Base-by-base conservation (phyloP, 225 moss, liverwort and hornwort genomes). In the Pleurozium schreberi region DNA sequence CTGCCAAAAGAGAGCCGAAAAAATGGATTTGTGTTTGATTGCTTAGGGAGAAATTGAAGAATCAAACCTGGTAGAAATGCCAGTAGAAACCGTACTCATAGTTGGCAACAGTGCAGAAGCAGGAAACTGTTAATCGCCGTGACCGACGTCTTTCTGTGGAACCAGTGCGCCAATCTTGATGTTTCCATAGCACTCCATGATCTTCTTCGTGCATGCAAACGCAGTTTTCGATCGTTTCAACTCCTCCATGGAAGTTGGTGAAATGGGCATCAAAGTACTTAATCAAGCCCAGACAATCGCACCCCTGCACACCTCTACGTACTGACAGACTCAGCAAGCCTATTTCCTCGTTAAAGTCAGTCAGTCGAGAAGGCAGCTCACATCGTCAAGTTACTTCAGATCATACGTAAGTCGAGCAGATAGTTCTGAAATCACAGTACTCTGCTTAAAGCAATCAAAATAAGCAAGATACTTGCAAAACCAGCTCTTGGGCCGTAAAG, bases 151-250 rank as follows among this genome's bases (percentile, higher is more conserved):
- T 93, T 94, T 97, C 96, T 68, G 95, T 95, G 70, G 94, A 91
- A 40, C 97, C 97, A 77, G 96, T 95, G 71, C 96, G 93, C 97
- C 97, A 96, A 84, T 97, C 96, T 84, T 94, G 94, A 83, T 97
- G 97, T 90, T 97, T 97, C 97, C 97, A 97, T n/a, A 96, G 86
- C 34, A 97, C 89, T 40, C 97, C 97, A 83, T 97, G 92, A 90
- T 97, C 97, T 92, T 97, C 97, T 86, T 97, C 97, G 64, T 97
- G 97, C 97, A 97, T 97, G 92, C 97, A 97, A 33, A 97, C 92
- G 86, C 95, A 95, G 88, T 97, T 97, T 80, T 96, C 93, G 73
- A 97, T 93, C 7, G 95, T 97, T 90, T 96, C 95, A 45, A 97
- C 96, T 45, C 94, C 95, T 74, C 97, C 96, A 78, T 92, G 94